These are phyloP conservation scores for Gamarada debralockiae DNA, from an alignment of 495 filamentous ascomycete genomes.

Conservation along the genomic window DNA sequence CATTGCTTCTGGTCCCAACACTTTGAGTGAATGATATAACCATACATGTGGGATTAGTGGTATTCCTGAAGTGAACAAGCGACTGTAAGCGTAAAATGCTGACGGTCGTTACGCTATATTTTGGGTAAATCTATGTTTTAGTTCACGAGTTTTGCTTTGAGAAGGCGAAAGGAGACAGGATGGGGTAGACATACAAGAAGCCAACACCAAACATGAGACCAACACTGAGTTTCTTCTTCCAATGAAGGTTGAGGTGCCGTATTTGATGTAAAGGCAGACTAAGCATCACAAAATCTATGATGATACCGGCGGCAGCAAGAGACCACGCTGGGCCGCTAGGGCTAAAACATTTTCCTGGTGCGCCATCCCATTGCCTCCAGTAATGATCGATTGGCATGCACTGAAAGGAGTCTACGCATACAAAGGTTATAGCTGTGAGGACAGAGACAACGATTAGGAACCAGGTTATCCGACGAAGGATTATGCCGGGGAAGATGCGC, in stretches of 20 bases:
- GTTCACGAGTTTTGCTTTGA: background rate
- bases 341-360: conserved; percentile 1
- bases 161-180: background rate
- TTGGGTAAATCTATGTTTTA: conserved; percentile 1
- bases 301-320: background rate
- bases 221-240: background rate
- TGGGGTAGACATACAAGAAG: conserved; percentile 3
- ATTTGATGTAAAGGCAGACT: conserved; percentile 2
- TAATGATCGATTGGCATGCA: conserved; percentile 4
- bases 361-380: conserved; percentile 4
- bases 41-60: conserved; percentile 6
- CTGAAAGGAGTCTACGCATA: conserved; percentile 2
- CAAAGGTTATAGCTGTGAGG: conserved; percentile 1
- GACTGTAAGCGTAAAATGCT: conserved; percentile 9
- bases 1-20: background rate
- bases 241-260: conserved; percentile 1
- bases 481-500: conserved; percentile 1
- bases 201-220: conserved; percentile 4
- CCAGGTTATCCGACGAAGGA: conserved; percentile 3
- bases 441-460: conserved; percentile 3
- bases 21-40: background rate
- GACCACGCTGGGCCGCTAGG: conserved; percentile 5
- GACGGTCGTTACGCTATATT: conserved; percentile 7
- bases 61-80: conserved; percentile 6
- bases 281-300: conserved; percentile 6